Conservation (phyloP, 768 basidiomycete species). For the Hericium coralloides region DNA sequence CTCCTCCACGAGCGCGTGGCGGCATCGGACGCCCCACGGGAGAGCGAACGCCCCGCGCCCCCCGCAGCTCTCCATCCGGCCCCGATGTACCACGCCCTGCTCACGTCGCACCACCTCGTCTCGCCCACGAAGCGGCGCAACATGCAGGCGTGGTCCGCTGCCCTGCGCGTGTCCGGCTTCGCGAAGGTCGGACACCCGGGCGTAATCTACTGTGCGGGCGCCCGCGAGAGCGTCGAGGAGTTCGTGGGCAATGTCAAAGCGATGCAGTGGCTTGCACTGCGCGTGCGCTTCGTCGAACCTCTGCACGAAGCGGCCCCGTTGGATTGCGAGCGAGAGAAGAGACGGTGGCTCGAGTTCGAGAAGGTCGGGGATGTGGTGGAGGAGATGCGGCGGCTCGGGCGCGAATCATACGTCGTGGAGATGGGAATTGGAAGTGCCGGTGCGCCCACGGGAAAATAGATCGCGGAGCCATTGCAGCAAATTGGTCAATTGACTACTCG, state of each 20-base stretch:
- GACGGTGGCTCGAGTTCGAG: constrained; percentile 52
- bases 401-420: constrained; percentile 44
- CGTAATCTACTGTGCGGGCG: constrained; percentile 63
- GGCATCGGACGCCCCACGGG: background rate
- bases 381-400: background rate
- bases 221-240: constrained; percentile 42
- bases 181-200: constrained; percentile 73
- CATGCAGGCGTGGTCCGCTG: constrained; percentile 45
- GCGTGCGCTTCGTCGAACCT: constrained; percentile 51
- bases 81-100: constrained; percentile 43
- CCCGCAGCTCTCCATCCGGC: background rate
- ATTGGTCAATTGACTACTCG: background rate
- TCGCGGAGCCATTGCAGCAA: too few species aligned
- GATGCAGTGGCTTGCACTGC: constrained; percentile 74
- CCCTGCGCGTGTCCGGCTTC: constrained; percentile 51
- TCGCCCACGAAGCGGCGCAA: constrained; percentile 55
- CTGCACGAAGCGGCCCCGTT: constrained; percentile 11
- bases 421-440: constrained; percentile 52
- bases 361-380: background rate
- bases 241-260: constrained; percentile 59
- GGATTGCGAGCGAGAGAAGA: background rate
- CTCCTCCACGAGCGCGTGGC: constrained; percentile 32
- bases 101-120: constrained; percentile 67
- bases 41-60: background rate
- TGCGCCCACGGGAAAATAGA: background rate